Percentiles rank a stretch among this genome's conserved stretches.
These are phyloP conservation scores for Manihot esculenta DNA, from an alignment of 441 rosid species.

Conservation along the genomic window DNA sequence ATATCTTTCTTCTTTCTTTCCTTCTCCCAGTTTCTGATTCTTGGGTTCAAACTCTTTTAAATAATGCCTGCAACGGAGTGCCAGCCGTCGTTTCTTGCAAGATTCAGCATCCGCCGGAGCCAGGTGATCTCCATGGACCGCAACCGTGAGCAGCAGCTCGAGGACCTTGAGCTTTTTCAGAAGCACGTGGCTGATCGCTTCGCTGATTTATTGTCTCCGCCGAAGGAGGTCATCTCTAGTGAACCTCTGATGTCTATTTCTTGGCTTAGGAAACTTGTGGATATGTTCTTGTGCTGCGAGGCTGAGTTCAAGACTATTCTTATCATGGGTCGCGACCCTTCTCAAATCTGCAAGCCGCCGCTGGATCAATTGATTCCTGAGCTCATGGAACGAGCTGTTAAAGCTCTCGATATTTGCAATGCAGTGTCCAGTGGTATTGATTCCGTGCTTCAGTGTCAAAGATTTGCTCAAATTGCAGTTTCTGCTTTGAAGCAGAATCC, in stretches of 20 bases:
- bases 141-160: constrained; percentile 77
- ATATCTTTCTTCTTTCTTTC: too few relatives aligned
- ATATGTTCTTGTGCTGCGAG: constrained; percentile 80
- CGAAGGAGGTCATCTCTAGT: constrained; percentile 21
- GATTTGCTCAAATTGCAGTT: constrained; percentile 70
- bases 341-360: constrained; percentile 66
- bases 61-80: constrained; percentile 72
- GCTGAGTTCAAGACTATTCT: constrained; percentile 85
- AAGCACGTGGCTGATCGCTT: constrained; percentile 75
- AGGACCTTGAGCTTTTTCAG: constrained; percentile 85
- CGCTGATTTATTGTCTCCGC: constrained; percentile 47
- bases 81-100: constrained; percentile 76
- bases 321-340: constrained; percentile 65
- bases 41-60: too few relatives aligned
- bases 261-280: constrained; percentile 87
- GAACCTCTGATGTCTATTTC: constrained; percentile 56
- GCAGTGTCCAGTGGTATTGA: constrained; percentile 76
- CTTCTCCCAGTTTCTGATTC: too few relatives aligned
- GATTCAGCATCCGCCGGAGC: constrained; percentile 81
- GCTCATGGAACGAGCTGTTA: constrained; percentile 70
- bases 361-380: constrained; percentile 78
- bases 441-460: constrained; percentile 63
- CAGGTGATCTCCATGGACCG: constrained; percentile 84
- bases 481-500: constrained; percentile 67
- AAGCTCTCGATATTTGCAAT: constrained; percentile 77